Base-by-base conservation (phyloP, 768 basidiomycete species). In the Agrocybe praecox region DNA sequence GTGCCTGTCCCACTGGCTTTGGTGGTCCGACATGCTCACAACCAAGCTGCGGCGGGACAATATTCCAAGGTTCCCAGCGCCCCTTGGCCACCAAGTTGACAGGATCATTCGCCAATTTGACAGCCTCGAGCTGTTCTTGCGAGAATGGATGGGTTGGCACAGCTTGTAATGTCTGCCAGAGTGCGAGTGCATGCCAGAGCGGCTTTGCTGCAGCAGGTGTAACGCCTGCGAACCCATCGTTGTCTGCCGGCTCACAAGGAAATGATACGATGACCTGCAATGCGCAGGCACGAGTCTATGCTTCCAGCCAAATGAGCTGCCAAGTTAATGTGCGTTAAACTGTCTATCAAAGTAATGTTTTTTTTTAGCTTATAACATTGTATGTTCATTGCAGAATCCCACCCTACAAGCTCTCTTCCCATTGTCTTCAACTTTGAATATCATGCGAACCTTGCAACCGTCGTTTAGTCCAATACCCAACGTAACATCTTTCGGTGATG, bases 281-380 rank as follows among this genome's bases (percentile, higher is more conserved):
- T 63, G 81, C 81, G 11, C 62, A 78, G 8, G 80, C 93, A 0
- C 76, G 78, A 47, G 90, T 95, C 9, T 96, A 81, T 64, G 87
- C 94, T 1, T 80, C 89, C 2, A 82, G 92, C 3, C 86, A 94
- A 68, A 85, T 96, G 79, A 91, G 90, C 60, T 98, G 96, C 72
- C 74, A 79, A 53, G 94, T 96, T 12, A 77, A 83, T 55, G 94
- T 94, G 72, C 53, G 88, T 81, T 2, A n/a, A 29, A 29, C 26
- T 29, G 26, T 29, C 26, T 29, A 29, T 29, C 26, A 9, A 29
- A 29, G 4, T 29, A 9, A 29, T 29, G 15, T 10, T 33, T 32
- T 21, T n/a, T 46, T 55, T 24, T 46, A 24, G 4, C 45, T 11
- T 7, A 52, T 17, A 26, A 19, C 11, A 24, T 21, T 24, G 36